A percentile compares a stretch with the other conserved stretches of the same genome.
Conservation (phyloP, 192 early-diverging fungal species). For the Coemansia sp. region DNA sequence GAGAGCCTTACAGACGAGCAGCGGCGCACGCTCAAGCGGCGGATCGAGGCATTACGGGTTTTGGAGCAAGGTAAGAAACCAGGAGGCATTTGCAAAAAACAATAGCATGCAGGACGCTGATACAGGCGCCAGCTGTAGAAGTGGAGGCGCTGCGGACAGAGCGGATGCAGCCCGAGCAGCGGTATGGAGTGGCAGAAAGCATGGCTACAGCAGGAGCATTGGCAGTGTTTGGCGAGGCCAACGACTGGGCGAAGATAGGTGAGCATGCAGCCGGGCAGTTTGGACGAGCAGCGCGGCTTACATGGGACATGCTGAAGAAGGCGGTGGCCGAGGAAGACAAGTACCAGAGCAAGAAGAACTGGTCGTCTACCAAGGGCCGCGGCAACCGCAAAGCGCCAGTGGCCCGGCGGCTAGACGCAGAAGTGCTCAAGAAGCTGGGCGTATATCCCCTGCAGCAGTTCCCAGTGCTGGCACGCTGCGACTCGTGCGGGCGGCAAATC, state of each 20-base stretch:
- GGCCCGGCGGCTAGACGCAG: constrained; percentile 50
- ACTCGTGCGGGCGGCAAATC: constrained; percentile 39
- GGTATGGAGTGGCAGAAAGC: constrained; percentile 13
- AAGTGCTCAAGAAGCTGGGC: constrained; percentile 48
- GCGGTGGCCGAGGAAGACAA: constrained; percentile 54
- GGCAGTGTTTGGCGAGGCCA: constrained; percentile 18
- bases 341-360: constrained; percentile 59
- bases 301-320: constrained; percentile 54
- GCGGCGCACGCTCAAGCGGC: constrained; percentile 39
- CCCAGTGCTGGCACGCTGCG: constrained; percentile 39
- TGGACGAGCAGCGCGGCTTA: constrained; percentile 24
- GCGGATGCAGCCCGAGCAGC: constrained; percentile 15
- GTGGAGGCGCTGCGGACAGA: constrained; percentile 31
- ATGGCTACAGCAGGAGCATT: constrained; percentile 26
- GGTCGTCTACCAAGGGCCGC: constrained; percentile 54
- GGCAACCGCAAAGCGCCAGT: constrained; percentile 54
- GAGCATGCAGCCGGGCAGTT: constrained; percentile 11
- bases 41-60: constrained; percentile 30
- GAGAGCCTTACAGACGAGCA: constrained; percentile 46
- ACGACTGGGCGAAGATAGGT: constrained; percentile 27
- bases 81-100: not conserved
- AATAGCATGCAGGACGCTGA: too few relatives aligned
- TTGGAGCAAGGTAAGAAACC: constrained; percentile 41
- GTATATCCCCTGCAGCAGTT: constrained; percentile 47
- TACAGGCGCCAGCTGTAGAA: constrained; percentile 13